These are phyloP conservation scores for Eremothecium gossypii DNA, from an alignment of 1,139 yeast species.

Conservation along the genomic window DNA sequence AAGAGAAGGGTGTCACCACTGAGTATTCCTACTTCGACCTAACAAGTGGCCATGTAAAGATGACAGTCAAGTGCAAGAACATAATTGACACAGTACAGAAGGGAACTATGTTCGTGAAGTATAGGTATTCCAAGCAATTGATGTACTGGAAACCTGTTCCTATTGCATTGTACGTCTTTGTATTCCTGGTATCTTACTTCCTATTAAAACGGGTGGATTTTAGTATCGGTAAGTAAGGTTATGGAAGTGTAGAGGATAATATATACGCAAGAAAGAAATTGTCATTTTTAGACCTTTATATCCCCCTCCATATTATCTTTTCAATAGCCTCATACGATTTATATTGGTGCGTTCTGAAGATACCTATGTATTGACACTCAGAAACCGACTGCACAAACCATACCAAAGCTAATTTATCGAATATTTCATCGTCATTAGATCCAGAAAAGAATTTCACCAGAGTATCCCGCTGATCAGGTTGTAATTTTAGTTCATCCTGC, in stretches of 20 bases:
- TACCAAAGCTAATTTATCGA: constrained; percentile 45
- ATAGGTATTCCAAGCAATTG: constrained; percentile 47
- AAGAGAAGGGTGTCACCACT: constrained; percentile 32
- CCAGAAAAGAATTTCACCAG: constrained; percentile 18
- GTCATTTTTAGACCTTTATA: constrained; percentile 24
- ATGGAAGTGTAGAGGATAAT: neutral
- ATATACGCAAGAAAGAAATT: neutral
- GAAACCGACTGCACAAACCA: constrained; percentile 51
- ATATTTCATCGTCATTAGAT: constrained; percentile 30
- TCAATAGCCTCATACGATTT: constrained; percentile 46
- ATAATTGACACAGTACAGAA: constrained; percentile 61
- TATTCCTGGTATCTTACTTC: constrained; percentile 52
- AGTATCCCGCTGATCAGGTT: constrained; percentile 13
- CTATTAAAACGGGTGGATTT: constrained; percentile 31
- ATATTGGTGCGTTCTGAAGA: constrained; percentile 39
- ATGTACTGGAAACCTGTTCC: constrained; percentile 58
- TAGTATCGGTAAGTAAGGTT: constrained; percentile 8
- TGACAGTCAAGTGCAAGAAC: constrained; percentile 53
- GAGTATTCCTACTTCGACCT: constrained; percentile 71
- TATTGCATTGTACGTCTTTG: constrained; percentile 55
- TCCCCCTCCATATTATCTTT: constrained; percentile 51
- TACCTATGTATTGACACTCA: constrained; percentile 47
- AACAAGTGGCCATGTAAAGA: constrained; percentile 67
- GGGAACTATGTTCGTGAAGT: constrained; percentile 51
- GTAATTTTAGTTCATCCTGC: constrained; percentile 15